Percentiles rank a stretch among this genome's conserved stretches.
Conservation (phyloP, 495 filamentous ascomycete genomes). For the Lophiostoma macrostomum region DNA sequence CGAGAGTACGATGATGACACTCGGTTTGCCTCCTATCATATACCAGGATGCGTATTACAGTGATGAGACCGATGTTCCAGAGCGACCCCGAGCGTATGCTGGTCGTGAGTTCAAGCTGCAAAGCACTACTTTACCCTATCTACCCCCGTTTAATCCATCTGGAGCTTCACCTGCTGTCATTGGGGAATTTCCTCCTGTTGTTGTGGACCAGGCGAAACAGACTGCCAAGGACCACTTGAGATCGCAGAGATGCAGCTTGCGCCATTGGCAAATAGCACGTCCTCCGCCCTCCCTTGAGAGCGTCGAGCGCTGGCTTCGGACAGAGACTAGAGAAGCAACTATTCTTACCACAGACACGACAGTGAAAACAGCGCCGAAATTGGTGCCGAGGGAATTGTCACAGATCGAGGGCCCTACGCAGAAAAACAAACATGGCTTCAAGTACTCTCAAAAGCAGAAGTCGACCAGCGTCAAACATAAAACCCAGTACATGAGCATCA, state of each 20-base stretch:
- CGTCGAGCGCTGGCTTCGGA: constrained; percentile 64
- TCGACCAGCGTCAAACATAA: constrained; percentile 79
- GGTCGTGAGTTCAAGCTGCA: constrained; percentile 80
- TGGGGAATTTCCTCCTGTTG: constrained; percentile 49
- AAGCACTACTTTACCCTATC: constrained; percentile 69
- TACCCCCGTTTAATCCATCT: constrained; percentile 73
- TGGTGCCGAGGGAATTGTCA: constrained; percentile 51
- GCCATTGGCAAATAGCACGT: constrained; percentile 62
- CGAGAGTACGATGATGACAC: constrained; percentile 35
- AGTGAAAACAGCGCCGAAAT: constrained; percentile 7
- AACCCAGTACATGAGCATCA: constrained; percentile 90
- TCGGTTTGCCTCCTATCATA: constrained; percentile 54
- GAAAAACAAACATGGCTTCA: constrained; percentile 77
- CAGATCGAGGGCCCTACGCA: constrained; percentile 92
- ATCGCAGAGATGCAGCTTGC: constrained; percentile 52
- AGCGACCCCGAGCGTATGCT: constrained; percentile 75
- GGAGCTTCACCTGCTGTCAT: constrained; percentile 54
- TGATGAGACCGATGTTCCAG: constrained; percentile 80
- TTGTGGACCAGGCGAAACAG: constrained; percentile 51
- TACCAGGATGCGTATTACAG: constrained; percentile 89
- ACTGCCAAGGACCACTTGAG: constrained; percentile 50
- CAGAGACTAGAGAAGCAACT: constrained; percentile 2
- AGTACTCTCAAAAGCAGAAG: constrained; percentile 75
- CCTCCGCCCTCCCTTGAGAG: constrained; percentile 69
- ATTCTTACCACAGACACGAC: not conserved